Conservation (phyloP, 331 rosid species). For the Cucumis variabilis region DNA sequence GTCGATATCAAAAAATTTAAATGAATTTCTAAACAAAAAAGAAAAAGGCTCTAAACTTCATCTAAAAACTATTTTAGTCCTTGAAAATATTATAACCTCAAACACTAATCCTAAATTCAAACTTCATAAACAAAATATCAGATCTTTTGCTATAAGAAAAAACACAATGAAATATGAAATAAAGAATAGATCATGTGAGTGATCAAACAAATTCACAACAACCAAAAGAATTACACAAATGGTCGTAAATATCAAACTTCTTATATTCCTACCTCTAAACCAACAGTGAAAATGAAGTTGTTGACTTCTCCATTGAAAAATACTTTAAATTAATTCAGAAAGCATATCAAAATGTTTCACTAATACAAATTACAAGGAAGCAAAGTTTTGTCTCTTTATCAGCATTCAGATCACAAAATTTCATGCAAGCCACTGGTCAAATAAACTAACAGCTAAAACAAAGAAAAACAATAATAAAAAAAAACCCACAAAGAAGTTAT, state of each 20-base stretch:
- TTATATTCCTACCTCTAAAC: conserved; percentile 70
- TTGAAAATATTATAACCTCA: not conserved
- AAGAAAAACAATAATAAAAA: too few relatives aligned
- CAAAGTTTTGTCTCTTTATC: too few relatives aligned
- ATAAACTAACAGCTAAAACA: too few relatives aligned
- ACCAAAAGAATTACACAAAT: not conserved
- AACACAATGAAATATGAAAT: conserved; percentile 11
- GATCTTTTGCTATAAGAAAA: not conserved
- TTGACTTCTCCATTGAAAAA: conserved; percentile 9
- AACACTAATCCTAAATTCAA: not conserved
- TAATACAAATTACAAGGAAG: too few relatives aligned
- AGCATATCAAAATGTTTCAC: fast-evolving
- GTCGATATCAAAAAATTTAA: too few relatives aligned
- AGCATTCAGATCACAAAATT: too few relatives aligned
- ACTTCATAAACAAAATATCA: not conserved
- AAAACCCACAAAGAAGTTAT: too few relatives aligned
- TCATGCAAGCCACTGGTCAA: too few relatives aligned
- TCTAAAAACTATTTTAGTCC: too few relatives aligned
- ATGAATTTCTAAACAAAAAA: too few relatives aligned
- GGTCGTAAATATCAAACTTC: not conserved
- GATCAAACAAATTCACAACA: conserved; percentile 2
- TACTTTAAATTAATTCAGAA: too few relatives aligned
- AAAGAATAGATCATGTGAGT: not conserved
- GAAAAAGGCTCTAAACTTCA: too few relatives aligned
- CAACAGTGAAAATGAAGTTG: conserved; percentile 82